Evolutionary conservation across 176 grass and related monocot species (phyloP).

Genomic region (Paspalum notatum): DNA sequence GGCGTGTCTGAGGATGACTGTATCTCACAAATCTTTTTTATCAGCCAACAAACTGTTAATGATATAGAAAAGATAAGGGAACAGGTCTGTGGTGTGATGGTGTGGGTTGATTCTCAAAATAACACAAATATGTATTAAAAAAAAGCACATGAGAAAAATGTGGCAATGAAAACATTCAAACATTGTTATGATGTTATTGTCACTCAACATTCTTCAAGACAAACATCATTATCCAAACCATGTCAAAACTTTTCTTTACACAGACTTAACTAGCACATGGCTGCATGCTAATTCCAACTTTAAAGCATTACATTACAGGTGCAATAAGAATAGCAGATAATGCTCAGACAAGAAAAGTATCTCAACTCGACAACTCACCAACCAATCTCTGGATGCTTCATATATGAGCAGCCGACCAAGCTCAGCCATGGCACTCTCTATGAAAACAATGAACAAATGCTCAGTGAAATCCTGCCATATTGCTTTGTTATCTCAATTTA

Average conservation of each 20-base stretch:
- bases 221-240: constrained; percentile 9
- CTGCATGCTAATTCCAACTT: neutral
- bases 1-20: neutral
- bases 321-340: neutral
- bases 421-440: constrained; percentile 93
- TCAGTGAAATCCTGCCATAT: neutral
- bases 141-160: neutral
- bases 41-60: neutral
- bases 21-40: neutral
- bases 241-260: constrained; percentile 1
- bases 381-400: constrained; percentile 92
- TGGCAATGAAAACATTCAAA: neutral
- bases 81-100: neutral
- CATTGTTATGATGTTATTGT: neutral
- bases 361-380: constrained; percentile 93
- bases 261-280: neutral
- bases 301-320: constrained; percentile 18
- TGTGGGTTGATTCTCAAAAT: neutral
- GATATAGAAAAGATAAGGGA: constrained; percentile 13
- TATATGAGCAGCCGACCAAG: constrained; percentile 94
- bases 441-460: constrained; percentile 36
- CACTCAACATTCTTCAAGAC: neutral
- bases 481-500: neutral
- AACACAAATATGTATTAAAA: neutral
- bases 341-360: constrained; percentile 28